Percentiles rank a stretch among this genome's conserved stretches.
phyloP scores from a whole-genome alignment of 2,329 filamentous ascomycete genomes.

The Curvularia spicifera region DNA sequence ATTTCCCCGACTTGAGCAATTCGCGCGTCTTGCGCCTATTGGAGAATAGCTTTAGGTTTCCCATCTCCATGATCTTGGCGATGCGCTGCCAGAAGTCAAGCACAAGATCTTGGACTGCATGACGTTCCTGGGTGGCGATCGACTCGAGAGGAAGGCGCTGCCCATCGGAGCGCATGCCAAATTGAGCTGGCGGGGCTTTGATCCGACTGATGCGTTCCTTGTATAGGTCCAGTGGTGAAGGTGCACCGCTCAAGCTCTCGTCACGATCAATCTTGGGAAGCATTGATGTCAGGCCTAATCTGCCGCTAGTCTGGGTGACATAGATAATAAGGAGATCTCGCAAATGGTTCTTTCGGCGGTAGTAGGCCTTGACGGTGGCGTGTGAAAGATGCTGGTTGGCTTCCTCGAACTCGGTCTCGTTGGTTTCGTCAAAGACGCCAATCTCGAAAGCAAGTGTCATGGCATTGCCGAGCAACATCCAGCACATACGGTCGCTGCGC shows the following conservation, averaged over 20 bases:
- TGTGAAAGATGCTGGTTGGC: slow-evolving; percentile 49
- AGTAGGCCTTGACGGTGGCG: slow-evolving; percentile 74
- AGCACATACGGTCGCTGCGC: slow-evolving; percentile 90
- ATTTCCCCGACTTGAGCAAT: slow-evolving; percentile 84
- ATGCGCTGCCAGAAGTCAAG: slow-evolving; percentile 92
- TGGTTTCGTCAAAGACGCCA: slow-evolving; percentile 91
- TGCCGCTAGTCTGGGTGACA: slow-evolving; percentile 89
- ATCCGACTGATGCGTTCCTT: slow-evolving; percentile 47
- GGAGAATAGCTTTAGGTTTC: slow-evolving; percentile 86
- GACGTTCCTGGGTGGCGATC: slow-evolving; percentile 45
- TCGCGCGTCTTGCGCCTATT: slow-evolving; percentile 87
- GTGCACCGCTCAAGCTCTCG: slow-evolving; percentile 31
- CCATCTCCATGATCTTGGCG: slow-evolving; percentile 88
- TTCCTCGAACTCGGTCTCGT: slow-evolving; percentile 65
- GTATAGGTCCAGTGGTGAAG: slow-evolving; percentile 44
- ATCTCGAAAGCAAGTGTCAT: slow-evolving; percentile 91
- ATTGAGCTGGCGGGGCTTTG: slow-evolving; percentile 45
- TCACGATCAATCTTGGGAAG: slow-evolving; percentile 63
- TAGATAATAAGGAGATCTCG: slow-evolving; percentile 89
- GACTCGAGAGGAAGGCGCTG: slow-evolving; percentile 47
- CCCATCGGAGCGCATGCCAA: slow-evolving; percentile 45
- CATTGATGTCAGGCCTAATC: slow-evolving; percentile 93
- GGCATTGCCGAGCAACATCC: slow-evolving; percentile 94
- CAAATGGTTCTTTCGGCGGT: slow-evolving; percentile 79
- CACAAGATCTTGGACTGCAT: slow-evolving; percentile 60